Evolutionary conservation across 768 basidiomycete species (phyloP).

Genomic region (Rubroboletus pulcherrimus): DNA sequence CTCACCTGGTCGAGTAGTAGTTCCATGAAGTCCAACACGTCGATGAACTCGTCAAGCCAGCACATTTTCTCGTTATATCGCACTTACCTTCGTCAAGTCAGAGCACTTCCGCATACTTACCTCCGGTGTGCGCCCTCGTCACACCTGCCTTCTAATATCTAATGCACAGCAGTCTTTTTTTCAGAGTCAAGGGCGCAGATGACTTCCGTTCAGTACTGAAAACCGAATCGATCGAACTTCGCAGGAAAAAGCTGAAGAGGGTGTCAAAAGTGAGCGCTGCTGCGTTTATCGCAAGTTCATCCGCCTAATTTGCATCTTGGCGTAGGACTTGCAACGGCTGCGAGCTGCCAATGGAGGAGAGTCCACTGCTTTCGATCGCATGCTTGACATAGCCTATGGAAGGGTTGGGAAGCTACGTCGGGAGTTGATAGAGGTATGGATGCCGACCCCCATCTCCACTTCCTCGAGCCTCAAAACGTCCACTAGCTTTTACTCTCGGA

Average conservation of each 20-base stretch:
- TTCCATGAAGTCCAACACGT: no score
- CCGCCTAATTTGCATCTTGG: background rate
- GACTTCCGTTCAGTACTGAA: constrained; percentile 50
- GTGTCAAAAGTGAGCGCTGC: constrained; percentile 44
- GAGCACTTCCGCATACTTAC: constrained; percentile 42
- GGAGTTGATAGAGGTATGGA: constrained; percentile 60
- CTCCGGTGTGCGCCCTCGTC: constrained; percentile 37
- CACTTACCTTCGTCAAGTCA: constrained; percentile 39
- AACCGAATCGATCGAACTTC: constrained; percentile 31
- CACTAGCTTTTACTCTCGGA: constrained; percentile 54
- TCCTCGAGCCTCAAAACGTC: constrained; percentile 8
- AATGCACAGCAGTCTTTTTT: constrained; percentile 51
- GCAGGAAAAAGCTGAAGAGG: constrained; percentile 43
- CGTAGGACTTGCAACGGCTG: constrained; percentile 52
- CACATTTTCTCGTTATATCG: constrained; percentile 35
- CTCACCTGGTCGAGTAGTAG: background rate
- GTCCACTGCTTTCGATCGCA: constrained; percentile 46
- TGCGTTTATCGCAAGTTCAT: background rate
- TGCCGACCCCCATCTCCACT: background rate
- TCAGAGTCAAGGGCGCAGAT: constrained; percentile 53
- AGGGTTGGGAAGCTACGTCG: constrained; percentile 66
- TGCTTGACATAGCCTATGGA: constrained; percentile 73
- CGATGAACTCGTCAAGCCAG: constrained; percentile 4
- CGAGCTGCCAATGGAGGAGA: constrained; percentile 51
- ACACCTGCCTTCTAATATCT: background rate